These are phyloP conservation scores for Fraxinus xanthoxyloides DNA, from an alignment of 305 asterid species.

Conservation along the genomic window DNA sequence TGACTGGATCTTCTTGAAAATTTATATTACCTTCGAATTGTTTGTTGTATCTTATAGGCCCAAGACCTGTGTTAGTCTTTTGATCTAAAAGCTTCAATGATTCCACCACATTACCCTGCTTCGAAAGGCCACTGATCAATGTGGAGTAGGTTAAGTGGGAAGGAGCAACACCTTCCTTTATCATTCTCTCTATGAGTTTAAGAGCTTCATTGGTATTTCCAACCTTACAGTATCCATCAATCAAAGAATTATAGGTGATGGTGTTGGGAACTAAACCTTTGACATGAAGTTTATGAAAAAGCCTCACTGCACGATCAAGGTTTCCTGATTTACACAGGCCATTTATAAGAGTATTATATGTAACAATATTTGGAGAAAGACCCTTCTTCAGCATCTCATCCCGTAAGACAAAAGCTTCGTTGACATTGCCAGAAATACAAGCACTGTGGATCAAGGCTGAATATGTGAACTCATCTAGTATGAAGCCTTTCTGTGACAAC, in stretches of 20 bases:
- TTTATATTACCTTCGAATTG: constrained; percentile 32
- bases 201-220: constrained; percentile 56
- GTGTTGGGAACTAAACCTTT: constrained; percentile 56
- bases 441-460: constrained; percentile 67
- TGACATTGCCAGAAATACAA: constrained; percentile 53
- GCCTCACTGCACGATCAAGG: constrained; percentile 68
- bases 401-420: constrained; percentile 74
- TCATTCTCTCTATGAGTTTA: constrained; percentile 65
- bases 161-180: constrained; percentile 56
- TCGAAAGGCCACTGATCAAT: constrained; percentile 41
- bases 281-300: constrained; percentile 57
- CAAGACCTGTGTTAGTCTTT: constrained; percentile 39
- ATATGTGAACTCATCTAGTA: constrained; percentile 82
- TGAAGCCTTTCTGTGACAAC: constrained; percentile 57
- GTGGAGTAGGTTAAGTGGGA: constrained; percentile 45
- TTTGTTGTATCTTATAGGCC: constrained; percentile 24
- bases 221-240: constrained; percentile 58
- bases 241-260: constrained; percentile 69
- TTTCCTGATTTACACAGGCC: constrained; percentile 82
- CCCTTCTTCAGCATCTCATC: constrained; percentile 79
- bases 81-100: constrained; percentile 39
- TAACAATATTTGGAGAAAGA: constrained; percentile 67
- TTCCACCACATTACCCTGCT: constrained; percentile 44
- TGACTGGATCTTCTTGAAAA: constrained; percentile 1
- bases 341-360: constrained; percentile 72